Evolutionary conservation across 1,284 basidiomycete species (phyloP), one percentile per base, ranked within the genome.

Genomic region (Sutorius eximius): DNA sequence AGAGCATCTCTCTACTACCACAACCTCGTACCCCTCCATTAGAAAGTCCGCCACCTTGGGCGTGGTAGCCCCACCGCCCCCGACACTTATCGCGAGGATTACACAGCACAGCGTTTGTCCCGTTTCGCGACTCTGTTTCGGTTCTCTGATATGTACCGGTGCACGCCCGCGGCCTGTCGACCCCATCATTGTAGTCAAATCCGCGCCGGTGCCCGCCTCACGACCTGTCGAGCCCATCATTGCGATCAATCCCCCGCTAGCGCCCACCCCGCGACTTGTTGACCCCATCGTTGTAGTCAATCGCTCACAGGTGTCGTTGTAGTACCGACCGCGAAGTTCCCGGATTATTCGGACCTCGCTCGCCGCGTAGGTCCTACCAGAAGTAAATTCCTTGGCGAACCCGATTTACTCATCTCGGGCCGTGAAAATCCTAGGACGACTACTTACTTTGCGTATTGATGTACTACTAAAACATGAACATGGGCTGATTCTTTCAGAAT

Each of bases 21-120:
- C 36, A 8, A 5, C 16, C 36, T 11, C 16, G 36, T 11, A 37
- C 18, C 8, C 36, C n/a, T 18, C 36, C 18, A 37, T 16, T n/a
- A 9, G 36, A 37, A 37, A 37, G 36, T 18, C 36, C 36, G 10
- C 36, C 16, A 18, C 36, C n/a, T 18, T 77, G 75, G 54, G 77
- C 81, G 10, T 83, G 73, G 8, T 86, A 84, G 84, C 74, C 62
- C 61, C 43, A 71, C 74, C 62, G 36, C 16, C n/a, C 16, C 24
- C 24, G 24, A 27, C 24, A 27, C 24, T 27, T 27, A 27, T 27
- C 24, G 24, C 5, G 24, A 27, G 24, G 3, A 27, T 27, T 5
- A 27, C 5, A 6, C 24, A 5, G 6, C 24, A 27, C 81, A 79
- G 72, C 83, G 85, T 88, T 63, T 71, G 84, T 75, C 37, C 32